A percentile compares a stretch with the other conserved stretches of the same genome.
Evolutionary conservation across 2,329 filamentous ascomycete species (phyloP).

Genomic region (Tolypocladium guangdongense): DNA sequence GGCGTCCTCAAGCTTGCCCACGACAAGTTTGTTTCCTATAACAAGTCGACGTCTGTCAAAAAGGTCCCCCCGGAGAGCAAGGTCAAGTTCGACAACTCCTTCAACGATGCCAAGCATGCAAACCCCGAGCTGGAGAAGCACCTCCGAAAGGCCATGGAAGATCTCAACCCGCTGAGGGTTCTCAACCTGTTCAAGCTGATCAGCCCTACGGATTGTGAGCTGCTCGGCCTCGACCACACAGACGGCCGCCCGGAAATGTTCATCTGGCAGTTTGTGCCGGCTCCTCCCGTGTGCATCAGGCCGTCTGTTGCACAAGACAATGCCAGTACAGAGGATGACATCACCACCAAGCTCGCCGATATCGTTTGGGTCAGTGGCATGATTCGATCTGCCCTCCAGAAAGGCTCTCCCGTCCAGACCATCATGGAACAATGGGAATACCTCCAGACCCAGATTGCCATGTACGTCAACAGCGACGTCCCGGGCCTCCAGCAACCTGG

Average conservation of each 20-base stretch:
- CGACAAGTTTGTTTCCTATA: slow-evolving; percentile 82
- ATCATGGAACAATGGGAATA: slow-evolving; percentile 99
- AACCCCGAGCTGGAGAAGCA: slow-evolving; percentile 85
- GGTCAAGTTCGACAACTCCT: slow-evolving; percentile 74
- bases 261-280: slow-evolving; percentile 92
- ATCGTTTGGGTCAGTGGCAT: slow-evolving; percentile 88
- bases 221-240: slow-evolving; percentile 76
- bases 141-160: slow-evolving; percentile 83
- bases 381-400: slow-evolving; percentile 70
- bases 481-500: slow-evolving; percentile 85
- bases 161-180: slow-evolving; percentile 80
- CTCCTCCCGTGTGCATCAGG: slow-evolving; percentile 85
- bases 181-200: slow-evolving; percentile 89
- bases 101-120: slow-evolving; percentile 64
- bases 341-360: slow-evolving; percentile 93
- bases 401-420: slow-evolving; percentile 74
- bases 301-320: slow-evolving; percentile 90
- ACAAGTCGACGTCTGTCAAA: slow-evolving; percentile 75
- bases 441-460: slow-evolving; percentile 84
- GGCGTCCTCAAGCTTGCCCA: slow-evolving; percentile 89
- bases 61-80: slow-evolving; percentile 79
- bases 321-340: slow-evolving; percentile 89
- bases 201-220: slow-evolving; percentile 73
- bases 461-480: slow-evolving; percentile 96
- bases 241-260: slow-evolving; percentile 94